Percentiles rank a stretch among this genome's conserved stretches.
These are phyloP conservation scores for Botryotinia convoluta DNA, from an alignment of 2,329 filamentous ascomycete species.

Conservation along the genomic window DNA sequence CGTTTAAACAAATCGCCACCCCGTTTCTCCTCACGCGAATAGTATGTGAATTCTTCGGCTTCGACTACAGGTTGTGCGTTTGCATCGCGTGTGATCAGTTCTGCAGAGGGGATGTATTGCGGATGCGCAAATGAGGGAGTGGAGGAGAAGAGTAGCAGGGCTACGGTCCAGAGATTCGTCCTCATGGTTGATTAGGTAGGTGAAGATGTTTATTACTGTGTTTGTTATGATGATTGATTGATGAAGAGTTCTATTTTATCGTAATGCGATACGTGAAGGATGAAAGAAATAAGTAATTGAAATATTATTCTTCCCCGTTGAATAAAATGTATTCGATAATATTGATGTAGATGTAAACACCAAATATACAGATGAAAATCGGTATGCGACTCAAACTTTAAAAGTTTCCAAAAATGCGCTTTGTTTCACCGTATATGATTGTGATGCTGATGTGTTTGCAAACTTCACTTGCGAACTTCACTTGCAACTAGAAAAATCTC, in stretches of 20 bases:
- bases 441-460: not conserved
- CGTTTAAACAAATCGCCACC: conserved; percentile 54
- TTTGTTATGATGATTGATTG: not conserved
- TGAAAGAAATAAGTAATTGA: not conserved
- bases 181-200: conserved; percentile 23
- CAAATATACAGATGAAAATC: not conserved
- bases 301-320: not conserved
- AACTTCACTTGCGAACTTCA: not conserved
- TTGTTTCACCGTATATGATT: not conserved
- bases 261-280: not conserved
- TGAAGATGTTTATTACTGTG: not conserved
- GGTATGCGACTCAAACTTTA: not conserved
- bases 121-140: conserved; percentile 28
- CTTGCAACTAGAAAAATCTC: not conserved
- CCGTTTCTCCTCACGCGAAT: conserved; percentile 19
- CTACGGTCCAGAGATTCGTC: conserved; percentile 24
- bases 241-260: not conserved
- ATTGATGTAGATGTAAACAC: not conserved
- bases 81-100: conserved; percentile 26
- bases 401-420: not conserved
- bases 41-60: conserved; percentile 3
- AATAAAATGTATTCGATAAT: not conserved
- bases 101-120: conserved; percentile 24
- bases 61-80: not conserved
- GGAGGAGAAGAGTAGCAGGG: conserved; percentile 25